Evolutionary conservation across 106 monocot species (phyloP).

Genomic region (Dendrobium officinale): DNA sequence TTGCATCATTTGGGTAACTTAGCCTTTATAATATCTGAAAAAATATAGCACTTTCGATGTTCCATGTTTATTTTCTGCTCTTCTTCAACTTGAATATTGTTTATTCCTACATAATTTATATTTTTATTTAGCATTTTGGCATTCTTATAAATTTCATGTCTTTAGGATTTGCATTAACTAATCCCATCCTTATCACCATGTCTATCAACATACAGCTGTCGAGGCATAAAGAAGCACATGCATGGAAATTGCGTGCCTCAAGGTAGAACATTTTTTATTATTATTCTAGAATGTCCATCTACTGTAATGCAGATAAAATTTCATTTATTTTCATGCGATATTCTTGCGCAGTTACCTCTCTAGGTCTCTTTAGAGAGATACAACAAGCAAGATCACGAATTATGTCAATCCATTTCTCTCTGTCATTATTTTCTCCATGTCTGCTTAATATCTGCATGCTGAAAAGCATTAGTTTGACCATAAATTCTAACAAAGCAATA

Average conservation of each 20-base stretch:
- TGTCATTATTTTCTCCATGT: constrained; percentile 63
- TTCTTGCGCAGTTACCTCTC: constrained; percentile 53
- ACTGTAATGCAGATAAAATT: background rate
- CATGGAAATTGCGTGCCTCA: background rate
- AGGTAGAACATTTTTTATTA: background rate
- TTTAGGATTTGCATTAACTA: background rate
- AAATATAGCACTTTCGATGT: background rate
- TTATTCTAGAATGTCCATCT: background rate
- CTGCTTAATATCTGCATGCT: constrained; percentile 67
- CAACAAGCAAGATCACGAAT: constrained; percentile 79
- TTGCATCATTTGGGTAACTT: background rate
- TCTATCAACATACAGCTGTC: background rate
- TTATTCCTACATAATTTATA: background rate
- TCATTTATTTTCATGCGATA: background rate
- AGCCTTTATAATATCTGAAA: background rate
- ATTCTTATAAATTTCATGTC: background rate
- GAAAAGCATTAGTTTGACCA: background rate
- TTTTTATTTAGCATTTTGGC: background rate
- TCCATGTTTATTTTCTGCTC: background rate
- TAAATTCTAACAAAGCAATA: background rate
- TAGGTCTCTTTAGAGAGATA: constrained; percentile 85
- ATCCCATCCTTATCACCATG: background rate
- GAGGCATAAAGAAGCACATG: background rate
- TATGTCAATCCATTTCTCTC: constrained; percentile 70
- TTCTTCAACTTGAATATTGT: background rate